Conservation (phyloP, 192 early-diverging fungal genomes). For the Coemansia brasiliensis region DNA sequence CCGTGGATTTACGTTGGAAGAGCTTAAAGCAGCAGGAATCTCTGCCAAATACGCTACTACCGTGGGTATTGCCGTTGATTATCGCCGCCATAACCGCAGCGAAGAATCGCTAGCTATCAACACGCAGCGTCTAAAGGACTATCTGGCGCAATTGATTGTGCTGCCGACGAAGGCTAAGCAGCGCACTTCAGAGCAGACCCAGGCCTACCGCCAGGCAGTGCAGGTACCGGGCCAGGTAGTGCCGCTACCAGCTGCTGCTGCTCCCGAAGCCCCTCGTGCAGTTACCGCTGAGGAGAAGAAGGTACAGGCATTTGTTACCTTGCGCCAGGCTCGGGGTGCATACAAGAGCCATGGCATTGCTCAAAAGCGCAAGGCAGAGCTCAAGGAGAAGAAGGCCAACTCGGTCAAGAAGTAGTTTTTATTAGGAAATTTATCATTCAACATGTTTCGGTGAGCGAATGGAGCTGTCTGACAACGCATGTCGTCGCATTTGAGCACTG, state of each 20-base stretch:
- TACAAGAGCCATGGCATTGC: conserved; percentile 45
- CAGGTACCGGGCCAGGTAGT: conserved; percentile 45
- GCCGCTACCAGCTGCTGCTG: conserved; percentile 20
- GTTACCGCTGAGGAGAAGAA: conserved; percentile 61
- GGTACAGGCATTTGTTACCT: conserved; percentile 42
- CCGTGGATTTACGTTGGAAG: conserved; percentile 97
- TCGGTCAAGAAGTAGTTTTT: conserved; percentile 54
- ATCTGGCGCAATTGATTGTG: conserved; percentile 92
- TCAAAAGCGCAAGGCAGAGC: conserved; percentile 36
- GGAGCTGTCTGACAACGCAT: conserved; percentile 42
- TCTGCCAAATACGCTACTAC: conserved; percentile 88
- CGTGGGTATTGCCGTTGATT: conserved; percentile 96
- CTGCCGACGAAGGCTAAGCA: conserved; percentile 93
- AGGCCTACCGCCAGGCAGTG: conserved; percentile 47
- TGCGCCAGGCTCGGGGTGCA: conserved; percentile 53
- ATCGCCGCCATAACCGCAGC: conserved; percentile 94
- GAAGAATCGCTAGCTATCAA: conserved; percentile 91
- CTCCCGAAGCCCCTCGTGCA: conserved; percentile 53
- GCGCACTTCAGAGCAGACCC: conserved; percentile 59
- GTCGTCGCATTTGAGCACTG: conserved; percentile 22
- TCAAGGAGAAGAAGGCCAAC: conserved; percentile 53
- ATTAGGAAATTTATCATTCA: conserved; percentile 5
- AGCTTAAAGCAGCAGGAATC: conserved; percentile 96
- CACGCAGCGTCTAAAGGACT: conserved; percentile 91
- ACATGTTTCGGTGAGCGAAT: not conserved